These are phyloP conservation scores for Lecanicillium sp. DNA, from an alignment of 2,329 filamentous ascomycete species.

Conservation along the genomic window DNA sequence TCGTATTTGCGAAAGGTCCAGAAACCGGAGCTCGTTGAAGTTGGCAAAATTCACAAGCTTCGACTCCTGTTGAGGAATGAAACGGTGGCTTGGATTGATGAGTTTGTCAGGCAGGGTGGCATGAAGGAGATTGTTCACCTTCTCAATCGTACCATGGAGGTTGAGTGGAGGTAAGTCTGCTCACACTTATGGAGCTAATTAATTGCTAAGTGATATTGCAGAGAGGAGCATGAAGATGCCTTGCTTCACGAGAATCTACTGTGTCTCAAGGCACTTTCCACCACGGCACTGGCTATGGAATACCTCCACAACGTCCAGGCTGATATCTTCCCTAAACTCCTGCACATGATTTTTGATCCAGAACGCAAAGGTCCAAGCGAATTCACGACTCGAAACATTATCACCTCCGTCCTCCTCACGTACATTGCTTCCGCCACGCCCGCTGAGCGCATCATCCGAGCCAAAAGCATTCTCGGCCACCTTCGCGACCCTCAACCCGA, in stretches of 20 bases:
- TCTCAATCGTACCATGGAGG: constrained; percentile 83
- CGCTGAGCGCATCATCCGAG: constrained; percentile 57
- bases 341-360: constrained; percentile 91
- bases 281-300: constrained; percentile 76
- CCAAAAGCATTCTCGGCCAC: constrained; percentile 67
- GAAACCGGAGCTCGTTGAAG: constrained; percentile 76
- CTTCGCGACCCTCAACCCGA: constrained; percentile 71
- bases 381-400: constrained; percentile 85
- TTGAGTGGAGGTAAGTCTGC: constrained; percentile 79
- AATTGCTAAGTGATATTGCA: constrained; percentile 25
- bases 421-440: constrained; percentile 65
- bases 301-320: constrained; percentile 73
- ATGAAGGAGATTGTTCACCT: constrained; percentile 87
- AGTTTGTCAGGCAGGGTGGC: constrained; percentile 80
- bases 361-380: constrained; percentile 97
- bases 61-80: constrained; percentile 85
- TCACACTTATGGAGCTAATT: constrained; percentile 4
- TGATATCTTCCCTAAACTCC: constrained; percentile 74
- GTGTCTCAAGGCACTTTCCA: constrained; percentile 90
- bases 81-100: constrained; percentile 90
- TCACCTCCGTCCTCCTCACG: constrained; percentile 81
- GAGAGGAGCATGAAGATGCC: constrained; percentile 92
- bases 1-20: constrained; percentile 73
- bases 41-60: constrained; percentile 92
- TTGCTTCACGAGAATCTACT: constrained; percentile 86